Evolutionary conservation across 1,284 basidiomycete species (phyloP).

Genomic region (Tilletiopsis washingtonensis): DNA sequence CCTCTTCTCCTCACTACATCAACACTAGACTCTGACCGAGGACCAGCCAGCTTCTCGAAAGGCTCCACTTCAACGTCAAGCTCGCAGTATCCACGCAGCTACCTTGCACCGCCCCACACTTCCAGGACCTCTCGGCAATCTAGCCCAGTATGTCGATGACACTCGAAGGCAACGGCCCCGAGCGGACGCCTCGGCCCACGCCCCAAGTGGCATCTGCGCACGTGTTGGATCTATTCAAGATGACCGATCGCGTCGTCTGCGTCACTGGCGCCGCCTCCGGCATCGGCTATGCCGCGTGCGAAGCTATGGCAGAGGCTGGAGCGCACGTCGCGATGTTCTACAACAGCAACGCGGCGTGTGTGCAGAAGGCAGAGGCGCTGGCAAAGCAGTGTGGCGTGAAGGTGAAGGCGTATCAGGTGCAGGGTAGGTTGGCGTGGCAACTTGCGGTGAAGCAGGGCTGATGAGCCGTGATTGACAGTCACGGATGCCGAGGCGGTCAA

Average conservation of each 20-base stretch:
- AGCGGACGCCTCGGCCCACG: neutral
- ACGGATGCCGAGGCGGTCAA: slow-evolving; percentile 19
- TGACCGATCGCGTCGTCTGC: slow-evolving; percentile 43
- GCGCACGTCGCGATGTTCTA: slow-evolving; percentile 42
- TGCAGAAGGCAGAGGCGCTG: slow-evolving; percentile 30
- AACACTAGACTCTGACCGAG: no score
- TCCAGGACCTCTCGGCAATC: no score
- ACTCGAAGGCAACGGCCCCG: neutral
- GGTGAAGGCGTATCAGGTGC: slow-evolving; percentile 37
- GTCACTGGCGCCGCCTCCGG: slow-evolving; percentile 44
- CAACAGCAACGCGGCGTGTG: slow-evolving; percentile 35
- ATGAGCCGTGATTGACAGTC: slow-evolving; percentile 2
- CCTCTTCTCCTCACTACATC: no score
- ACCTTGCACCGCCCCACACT: no score
- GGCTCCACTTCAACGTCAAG: no score
- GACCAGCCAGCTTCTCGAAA: no score
- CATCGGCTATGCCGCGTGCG: slow-evolving; percentile 43
- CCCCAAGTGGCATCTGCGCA: neutral
- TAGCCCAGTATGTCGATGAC: neutral
- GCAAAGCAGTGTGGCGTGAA: slow-evolving; percentile 32
- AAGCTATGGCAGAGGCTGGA: slow-evolving; percentile 44
- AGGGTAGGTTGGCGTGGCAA: no score
- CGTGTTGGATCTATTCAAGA: slow-evolving; percentile 10
- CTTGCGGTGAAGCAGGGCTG: no score
- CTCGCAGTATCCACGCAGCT: no score